Evolutionary conservation across 1,284 basidiomycete species (phyloP).

Genomic region (Moesziomyces globuligerus): DNA sequence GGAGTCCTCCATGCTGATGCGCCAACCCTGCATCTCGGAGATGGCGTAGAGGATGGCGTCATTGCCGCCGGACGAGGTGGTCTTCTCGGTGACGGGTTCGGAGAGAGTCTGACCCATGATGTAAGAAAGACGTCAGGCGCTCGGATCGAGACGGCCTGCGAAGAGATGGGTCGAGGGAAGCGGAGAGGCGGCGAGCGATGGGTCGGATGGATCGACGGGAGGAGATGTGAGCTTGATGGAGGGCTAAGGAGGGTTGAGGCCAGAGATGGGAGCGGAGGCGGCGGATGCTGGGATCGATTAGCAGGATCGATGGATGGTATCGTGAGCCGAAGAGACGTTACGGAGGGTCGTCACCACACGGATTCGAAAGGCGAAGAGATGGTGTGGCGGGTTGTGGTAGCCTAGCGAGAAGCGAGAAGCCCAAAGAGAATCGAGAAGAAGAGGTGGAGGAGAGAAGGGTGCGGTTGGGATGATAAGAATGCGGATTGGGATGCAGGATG

Average conservation of each 20-base stretch:
- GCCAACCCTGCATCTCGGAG: conserved; percentile 99
- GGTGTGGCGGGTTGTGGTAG: background rate
- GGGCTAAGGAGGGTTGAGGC: background rate
- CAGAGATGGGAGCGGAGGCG: too few relatives aligned
- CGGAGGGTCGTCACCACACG: too few relatives aligned
- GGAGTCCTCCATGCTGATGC: conserved; percentile 98
- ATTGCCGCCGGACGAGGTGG: conserved; percentile 81
- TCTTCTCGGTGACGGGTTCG: conserved; percentile 80
- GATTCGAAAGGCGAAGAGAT: background rate
- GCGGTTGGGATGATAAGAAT: too few relatives aligned
- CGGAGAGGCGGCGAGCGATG: background rate
- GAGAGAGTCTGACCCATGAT: conserved; percentile 70
- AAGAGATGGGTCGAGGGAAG: background rate
- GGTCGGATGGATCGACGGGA: background rate
- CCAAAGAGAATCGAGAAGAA: background rate
- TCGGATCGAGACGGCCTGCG: conserved; percentile 10
- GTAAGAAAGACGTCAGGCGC: conserved; percentile 1
- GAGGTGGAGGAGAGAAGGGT: background rate
- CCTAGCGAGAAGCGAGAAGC: background rate
- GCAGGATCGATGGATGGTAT: background rate
- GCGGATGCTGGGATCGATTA: background rate
- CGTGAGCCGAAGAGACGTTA: background rate
- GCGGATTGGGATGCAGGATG: background rate
- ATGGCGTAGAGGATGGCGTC: conserved; percentile 82
- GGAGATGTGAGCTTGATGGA: background rate